Base-by-base conservation (phyloP, 768 basidiomycete genomes). In the Coprinellus micaceus region DNA sequence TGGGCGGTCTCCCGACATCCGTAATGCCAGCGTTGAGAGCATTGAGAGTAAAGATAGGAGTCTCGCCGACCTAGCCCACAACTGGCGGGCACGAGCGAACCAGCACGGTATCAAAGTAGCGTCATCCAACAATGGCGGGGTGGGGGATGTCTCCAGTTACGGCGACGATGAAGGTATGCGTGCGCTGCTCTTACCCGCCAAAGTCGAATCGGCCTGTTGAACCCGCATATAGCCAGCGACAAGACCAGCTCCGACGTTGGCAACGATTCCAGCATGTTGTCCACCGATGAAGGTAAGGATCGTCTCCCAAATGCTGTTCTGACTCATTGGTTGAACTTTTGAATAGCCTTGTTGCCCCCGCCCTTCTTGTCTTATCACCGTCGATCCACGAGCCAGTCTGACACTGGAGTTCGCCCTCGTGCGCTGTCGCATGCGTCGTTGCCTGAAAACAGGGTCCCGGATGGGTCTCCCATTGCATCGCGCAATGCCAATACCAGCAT, bases 41-140 rank as follows among this genome's bases (percentile, higher is more conserved):
- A 17, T 25, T 28, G 47, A 30, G 28, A n/a, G 60, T 55, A 71
- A 73, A 60, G 78, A 78, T 61, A 75, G 77, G 60, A 79, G 77
- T 63, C 72, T 84, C 22, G 81, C 82, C 15, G 83, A 86, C 66
- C 78, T 84, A 37, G 80, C 85, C 4, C 77, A 80, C 30, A 88
- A 82, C 66, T 91, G 89, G 89, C 79, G 88, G 54, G 83, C 80
- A 28, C 76, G 87, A 49, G 85, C 87, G 50, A 83, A 74, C 56
- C 84, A 87, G 61, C 84, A 88, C 59, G 86, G 86, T 41, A 88
- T 89, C 57, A 85, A 80, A 67, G 84, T 88, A 51, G 74, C 81
- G 25, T 69, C 74, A 37, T 69, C 76, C 58, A 72, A 69, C 57
- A 70, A 67, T 46, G 49, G 29, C 40, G 47, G 28, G 26, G 21